Base-by-base conservation (phyloP, 176 grass and related monocot species). In the Paspalum vaginatum region DNA sequence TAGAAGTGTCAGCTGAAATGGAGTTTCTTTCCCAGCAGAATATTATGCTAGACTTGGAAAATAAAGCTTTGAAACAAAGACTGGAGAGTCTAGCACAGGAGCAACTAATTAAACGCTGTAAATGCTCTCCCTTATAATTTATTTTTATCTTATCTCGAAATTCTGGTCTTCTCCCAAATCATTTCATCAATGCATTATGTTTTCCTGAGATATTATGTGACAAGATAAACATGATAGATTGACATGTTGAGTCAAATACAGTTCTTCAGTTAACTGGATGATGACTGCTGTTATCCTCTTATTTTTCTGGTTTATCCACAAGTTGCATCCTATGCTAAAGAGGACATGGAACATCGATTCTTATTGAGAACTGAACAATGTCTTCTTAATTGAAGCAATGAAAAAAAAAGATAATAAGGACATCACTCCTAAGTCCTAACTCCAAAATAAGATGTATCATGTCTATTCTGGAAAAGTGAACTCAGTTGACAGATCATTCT, bases 11-110 rank as follows among this genome's bases (percentile, higher is more conserved):
- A 79, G 92, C 96, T 76, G 96, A 99, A 89, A 83, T 99, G 84
- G 92, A 95, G 32, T 99, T 99, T 84, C 86, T 95, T 70, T 89
- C 82, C 69, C 86, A 93, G 55, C 92, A 99, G 72, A 95, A 99
- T 89, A 94, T 99, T 76, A 95, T 99, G 52, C 68, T 99, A 14
- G 88, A 93, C 84, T 85, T 99, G 82, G 96, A 99, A 88, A 99
- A 99, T 64, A 95, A 93, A 83, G 73, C 92, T 43, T 87, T 99
- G 75, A 99, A 95, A 83, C 96, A 99, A 75, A 87, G 92, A 48
- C 70, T 99, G 18, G 92, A 99, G 77, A 91, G 88, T 79, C 53
- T 95, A 77, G 76, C 87, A 74, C 96, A 99, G 65, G 90, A 95
- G 79, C 96, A 93, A 86, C 79, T 95, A 78, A 91, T 99, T 67